Conservation (phyloP, 441 rosid genomes). For the Francoa sonchifolia region DNA sequence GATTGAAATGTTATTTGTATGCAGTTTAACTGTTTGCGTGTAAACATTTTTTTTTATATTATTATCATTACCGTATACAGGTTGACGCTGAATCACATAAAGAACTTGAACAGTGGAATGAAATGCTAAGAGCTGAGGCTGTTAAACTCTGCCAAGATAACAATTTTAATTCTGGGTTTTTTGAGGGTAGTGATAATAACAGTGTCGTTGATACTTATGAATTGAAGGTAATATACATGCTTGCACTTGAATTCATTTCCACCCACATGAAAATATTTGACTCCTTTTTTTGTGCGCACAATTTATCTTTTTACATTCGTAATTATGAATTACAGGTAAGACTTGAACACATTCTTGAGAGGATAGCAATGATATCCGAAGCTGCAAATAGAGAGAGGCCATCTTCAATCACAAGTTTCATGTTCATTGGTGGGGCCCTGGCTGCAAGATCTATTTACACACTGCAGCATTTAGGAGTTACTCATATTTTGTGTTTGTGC, state of each 20-base stretch:
- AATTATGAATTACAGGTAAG: constrained; percentile 48
- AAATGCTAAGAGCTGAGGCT: constrained; percentile 69
- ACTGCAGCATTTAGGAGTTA: constrained; percentile 70
- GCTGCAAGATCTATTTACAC: constrained; percentile 88
- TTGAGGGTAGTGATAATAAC: constrained; percentile 82
- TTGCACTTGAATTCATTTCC: too few relatives aligned
- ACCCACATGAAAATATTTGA: too few relatives aligned
- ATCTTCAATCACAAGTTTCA: constrained; percentile 50
- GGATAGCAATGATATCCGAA: constrained; percentile 86
- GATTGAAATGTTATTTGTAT: too few relatives aligned
- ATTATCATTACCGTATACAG: constrained; percentile 27
- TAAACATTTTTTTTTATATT: background rate
- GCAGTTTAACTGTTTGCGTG: background rate
- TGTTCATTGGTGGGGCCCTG: constrained; percentile 86
- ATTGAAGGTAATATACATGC: constrained; percentile 83
- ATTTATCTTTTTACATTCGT: too few relatives aligned
- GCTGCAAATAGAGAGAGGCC: constrained; percentile 97
- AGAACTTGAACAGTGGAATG: constrained; percentile 96
- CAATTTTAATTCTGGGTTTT: constrained; percentile 84
- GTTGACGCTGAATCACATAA: constrained; percentile 75
- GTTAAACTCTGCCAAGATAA: constrained; percentile 89
- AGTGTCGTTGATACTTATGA: constrained; percentile 87
- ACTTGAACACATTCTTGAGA: constrained; percentile 94
- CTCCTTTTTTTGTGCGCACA: too few relatives aligned
- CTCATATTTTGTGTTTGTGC: constrained; percentile 80